Conservation (phyloP, 192 early-diverging fungal genomes). For the Linnemannia exigua region DNA sequence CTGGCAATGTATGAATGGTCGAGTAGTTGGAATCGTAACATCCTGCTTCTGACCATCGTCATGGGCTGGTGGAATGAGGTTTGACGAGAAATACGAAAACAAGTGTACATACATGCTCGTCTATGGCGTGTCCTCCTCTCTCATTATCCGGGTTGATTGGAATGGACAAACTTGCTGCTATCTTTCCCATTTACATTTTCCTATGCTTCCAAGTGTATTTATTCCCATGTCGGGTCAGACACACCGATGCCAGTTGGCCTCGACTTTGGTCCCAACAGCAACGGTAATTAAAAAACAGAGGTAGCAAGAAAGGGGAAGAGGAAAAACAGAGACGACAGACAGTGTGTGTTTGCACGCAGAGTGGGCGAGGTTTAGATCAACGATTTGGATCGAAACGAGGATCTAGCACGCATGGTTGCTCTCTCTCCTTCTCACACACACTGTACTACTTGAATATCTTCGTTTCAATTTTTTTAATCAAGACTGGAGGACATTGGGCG, state of each 20-base stretch:
- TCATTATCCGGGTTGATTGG: background rate
- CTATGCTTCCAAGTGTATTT: background rate
- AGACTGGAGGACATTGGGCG: too few relatives aligned
- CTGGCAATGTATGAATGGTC: constrained; percentile 16
- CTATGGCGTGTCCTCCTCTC: background rate
- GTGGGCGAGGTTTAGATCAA: background rate
- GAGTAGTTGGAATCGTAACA: constrained; percentile 53
- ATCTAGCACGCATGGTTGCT: background rate
- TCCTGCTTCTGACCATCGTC: constrained; percentile 35
- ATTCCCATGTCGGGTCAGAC: background rate
- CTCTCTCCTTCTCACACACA: background rate
- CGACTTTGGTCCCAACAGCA: constrained; percentile 5
- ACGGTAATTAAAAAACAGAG: background rate
- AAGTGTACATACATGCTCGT: background rate
- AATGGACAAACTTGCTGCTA: background rate
- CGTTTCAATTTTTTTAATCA: too few relatives aligned
- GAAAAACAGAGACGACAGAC: background rate
- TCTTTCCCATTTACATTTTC: background rate
- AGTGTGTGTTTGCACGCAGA: background rate
- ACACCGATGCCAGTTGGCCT: background rate
- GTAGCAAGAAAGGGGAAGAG: background rate
- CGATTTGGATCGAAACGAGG: background rate
- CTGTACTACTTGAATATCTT: background rate
- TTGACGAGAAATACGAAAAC: background rate
- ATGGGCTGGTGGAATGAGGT: constrained; percentile 11